Evolutionary conservation across 768 basidiomycete species (phyloP).

Genomic region (Xerocomellus dryophilus): DNA sequence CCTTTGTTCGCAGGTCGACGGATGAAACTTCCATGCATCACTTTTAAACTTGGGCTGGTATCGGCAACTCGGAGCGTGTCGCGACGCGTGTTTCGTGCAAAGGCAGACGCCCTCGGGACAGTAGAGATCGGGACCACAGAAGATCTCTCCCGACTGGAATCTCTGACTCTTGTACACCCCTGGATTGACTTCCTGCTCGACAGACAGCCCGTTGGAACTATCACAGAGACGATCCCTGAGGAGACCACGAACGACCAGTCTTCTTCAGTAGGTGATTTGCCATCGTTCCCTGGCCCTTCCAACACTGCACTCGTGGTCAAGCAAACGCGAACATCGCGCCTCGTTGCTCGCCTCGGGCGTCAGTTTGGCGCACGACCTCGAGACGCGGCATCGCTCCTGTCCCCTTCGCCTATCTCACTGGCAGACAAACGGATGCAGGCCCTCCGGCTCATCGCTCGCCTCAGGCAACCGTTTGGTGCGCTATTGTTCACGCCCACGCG

Average conservation of each 20-base stretch:
- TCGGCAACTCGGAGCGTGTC: neutral
- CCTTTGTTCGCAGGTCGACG: neutral
- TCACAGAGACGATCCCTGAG: neutral
- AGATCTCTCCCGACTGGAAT: neutral
- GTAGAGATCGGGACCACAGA: neutral
- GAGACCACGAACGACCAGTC: neutral
- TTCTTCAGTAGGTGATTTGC: neutral
- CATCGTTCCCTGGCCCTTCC: too few relatives aligned
- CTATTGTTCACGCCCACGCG: neutral
- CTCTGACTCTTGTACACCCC: neutral
- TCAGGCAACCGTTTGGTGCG: neutral
- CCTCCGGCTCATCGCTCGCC: neutral
- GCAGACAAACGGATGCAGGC: neutral
- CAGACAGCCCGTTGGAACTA: neutral
- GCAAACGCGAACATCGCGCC: neutral
- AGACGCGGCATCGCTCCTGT: neutral
- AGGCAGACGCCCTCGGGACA: neutral
- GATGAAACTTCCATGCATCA: slow-evolving; percentile 9
- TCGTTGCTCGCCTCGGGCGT: neutral
- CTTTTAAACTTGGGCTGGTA: slow-evolving; percentile 1
- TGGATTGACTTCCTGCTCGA: neutral
- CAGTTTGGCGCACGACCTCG: neutral
- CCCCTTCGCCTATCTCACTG: neutral
- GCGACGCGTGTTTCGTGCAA: neutral
- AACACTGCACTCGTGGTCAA: too few relatives aligned